Evolutionary conservation across 1,284 basidiomycete genomes (phyloP).

Genomic region (Xerocomus minutiporus): DNA sequence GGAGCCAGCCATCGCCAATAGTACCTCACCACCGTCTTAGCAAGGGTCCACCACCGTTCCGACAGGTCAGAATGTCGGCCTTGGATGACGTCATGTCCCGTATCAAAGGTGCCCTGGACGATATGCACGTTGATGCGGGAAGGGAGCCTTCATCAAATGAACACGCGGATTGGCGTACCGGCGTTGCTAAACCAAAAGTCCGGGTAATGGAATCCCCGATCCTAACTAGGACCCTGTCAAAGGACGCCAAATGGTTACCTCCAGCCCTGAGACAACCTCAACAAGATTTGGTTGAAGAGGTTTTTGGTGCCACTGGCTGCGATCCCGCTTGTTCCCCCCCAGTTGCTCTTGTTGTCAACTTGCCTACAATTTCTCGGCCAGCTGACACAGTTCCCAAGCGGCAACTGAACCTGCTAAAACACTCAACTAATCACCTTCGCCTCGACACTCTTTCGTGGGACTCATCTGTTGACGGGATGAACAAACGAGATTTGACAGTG

Average conservation of each 20-base stretch:
- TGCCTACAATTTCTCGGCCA: slow-evolving; percentile 48
- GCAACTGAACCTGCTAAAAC: slow-evolving; percentile 43
- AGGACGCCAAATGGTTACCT: slow-evolving; percentile 47
- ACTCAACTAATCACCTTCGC: slow-evolving; percentile 38
- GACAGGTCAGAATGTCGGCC: slow-evolving; percentile 69
- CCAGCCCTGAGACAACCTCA: slow-evolving; percentile 46
- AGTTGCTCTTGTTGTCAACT: slow-evolving; percentile 48
- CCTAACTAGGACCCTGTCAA: slow-evolving; percentile 16
- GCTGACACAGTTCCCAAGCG: slow-evolving; percentile 44
- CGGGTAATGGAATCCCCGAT: slow-evolving; percentile 12
- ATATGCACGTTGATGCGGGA: slow-evolving; percentile 51
- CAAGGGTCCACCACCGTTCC: slow-evolving; percentile 39
- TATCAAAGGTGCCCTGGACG: slow-evolving; percentile 79
- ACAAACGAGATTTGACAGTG: slow-evolving; percentile 55
- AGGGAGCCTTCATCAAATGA: slow-evolving; percentile 20
- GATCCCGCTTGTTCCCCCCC: slow-evolving; percentile 52
- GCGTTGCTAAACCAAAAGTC: slow-evolving; percentile 16
- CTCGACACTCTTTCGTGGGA: slow-evolving; percentile 73
- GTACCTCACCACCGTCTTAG: slow-evolving; percentile 27
- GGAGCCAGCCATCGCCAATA: slow-evolving; percentile 19
- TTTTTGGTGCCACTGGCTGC: slow-evolving; percentile 45
- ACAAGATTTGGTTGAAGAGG: slow-evolving; percentile 41
- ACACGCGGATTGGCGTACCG: slow-evolving; percentile 16
- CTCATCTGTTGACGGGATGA: slow-evolving; percentile 69
- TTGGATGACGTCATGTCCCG: slow-evolving; percentile 84